phyloP scores from a whole-genome alignment of 2,329 filamentous ascomycete species.

The Colletotrichum chrysophilum region DNA sequence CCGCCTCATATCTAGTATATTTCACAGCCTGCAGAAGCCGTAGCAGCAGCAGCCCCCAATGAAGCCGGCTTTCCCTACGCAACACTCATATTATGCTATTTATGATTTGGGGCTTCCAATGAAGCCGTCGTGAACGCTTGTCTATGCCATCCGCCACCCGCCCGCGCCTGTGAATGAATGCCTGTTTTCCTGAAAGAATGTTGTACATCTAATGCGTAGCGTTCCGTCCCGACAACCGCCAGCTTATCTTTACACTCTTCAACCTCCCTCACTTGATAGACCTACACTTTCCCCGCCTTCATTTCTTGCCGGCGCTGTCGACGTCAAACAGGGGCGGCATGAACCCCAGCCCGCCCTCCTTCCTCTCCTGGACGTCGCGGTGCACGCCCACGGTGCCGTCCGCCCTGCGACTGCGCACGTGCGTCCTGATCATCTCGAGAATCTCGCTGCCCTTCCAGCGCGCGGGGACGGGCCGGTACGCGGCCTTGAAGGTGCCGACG shows the following conservation, averaged over 20 bases:
- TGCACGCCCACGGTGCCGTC: conserved; percentile 37
- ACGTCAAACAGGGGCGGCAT: conserved; percentile 53
- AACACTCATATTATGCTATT: background rate
- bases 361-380: conserved; percentile 25
- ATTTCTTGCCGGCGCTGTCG: conserved; percentile 7
- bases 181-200: background rate
- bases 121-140: background rate
- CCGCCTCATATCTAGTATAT: background rate
- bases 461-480: conserved; percentile 86
- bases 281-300: background rate
- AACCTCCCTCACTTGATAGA: background rate
- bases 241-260: background rate
- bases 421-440: conserved; percentile 74
- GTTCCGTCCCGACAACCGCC: background rate
- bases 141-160: background rate
- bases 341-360: conserved; percentile 56
- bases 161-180: background rate
- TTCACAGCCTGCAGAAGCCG: background rate
- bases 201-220: background rate
- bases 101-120: background rate
- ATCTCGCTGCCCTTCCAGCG: conserved; percentile 88
- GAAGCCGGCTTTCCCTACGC: background rate
- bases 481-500: conserved; percentile 90
- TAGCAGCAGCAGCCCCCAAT: background rate
- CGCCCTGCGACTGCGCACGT: conserved; percentile 71